These are phyloP conservation scores for Cicer pinnatifidum DNA, from an alignment of 306 rosid genomes.

Conservation along the genomic window DNA sequence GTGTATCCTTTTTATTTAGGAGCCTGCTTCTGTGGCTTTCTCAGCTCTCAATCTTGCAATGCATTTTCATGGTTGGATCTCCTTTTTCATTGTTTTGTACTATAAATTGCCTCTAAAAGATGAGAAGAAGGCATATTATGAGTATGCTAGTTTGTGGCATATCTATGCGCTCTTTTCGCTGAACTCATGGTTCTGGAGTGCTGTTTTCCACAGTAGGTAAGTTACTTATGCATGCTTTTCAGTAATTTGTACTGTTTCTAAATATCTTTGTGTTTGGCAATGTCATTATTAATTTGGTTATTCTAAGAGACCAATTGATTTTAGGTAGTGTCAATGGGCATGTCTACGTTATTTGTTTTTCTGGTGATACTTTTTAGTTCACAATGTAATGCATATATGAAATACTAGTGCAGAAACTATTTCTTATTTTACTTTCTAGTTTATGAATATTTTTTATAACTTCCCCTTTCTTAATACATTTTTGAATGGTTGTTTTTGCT, in stretches of 20 bases:
- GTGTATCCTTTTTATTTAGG: slow-evolving; percentile 52
- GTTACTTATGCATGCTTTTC: slow-evolving; percentile 41
- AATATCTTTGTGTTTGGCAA: slow-evolving; percentile 2
- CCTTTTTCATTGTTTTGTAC: slow-evolving; percentile 64
- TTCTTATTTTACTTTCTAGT: neutral
- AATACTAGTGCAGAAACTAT: slow-evolving; percentile 1
- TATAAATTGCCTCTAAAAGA: slow-evolving; percentile 63
- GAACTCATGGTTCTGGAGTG: slow-evolving; percentile 85
- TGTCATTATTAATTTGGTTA: slow-evolving; percentile 7
- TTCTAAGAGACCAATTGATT: slow-evolving; percentile 11
- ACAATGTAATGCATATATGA: slow-evolving; percentile 1
- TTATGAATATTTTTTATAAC: slow-evolving; percentile 7
- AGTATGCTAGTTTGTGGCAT: slow-evolving; percentile 79
- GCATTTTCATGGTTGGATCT: slow-evolving; percentile 85
- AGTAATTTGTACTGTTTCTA: slow-evolving; percentile 10
- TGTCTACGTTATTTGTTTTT: slow-evolving; percentile 1
- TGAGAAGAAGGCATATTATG: slow-evolving; percentile 66
- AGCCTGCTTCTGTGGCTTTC: slow-evolving; percentile 77
- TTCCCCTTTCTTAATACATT: neutral
- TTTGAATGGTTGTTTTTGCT: neutral
- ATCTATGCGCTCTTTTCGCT: slow-evolving; percentile 67
- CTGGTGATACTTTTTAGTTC: slow-evolving; percentile 14
- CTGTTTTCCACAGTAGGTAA: slow-evolving; percentile 79
- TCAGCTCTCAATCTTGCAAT: slow-evolving; percentile 78
- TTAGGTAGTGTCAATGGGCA: neutral